Evolutionary conservation across 2,329 filamentous ascomycete genomes (phyloP).

Genomic region (Diaporthe citrichinensis): DNA sequence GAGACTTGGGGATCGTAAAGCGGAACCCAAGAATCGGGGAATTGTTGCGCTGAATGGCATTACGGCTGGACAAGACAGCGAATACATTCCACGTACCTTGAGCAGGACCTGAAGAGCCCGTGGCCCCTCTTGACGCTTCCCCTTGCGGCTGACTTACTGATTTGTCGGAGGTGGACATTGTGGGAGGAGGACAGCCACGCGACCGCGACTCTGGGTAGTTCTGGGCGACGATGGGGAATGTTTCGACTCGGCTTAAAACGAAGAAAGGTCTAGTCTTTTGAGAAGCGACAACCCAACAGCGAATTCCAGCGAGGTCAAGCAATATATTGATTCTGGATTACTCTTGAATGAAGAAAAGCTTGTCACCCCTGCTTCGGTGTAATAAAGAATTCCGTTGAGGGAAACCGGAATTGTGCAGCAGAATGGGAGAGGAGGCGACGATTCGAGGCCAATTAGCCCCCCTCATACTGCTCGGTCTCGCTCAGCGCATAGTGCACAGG

Average conservation of each 20-base stretch:
- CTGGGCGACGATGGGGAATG: slow-evolving; percentile 15
- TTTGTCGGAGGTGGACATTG: slow-evolving; percentile 32
- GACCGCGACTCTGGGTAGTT: background rate
- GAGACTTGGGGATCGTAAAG: slow-evolving; percentile 27
- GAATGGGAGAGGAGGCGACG: slow-evolving; percentile 23
- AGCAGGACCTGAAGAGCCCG: background rate
- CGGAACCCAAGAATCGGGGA: slow-evolving; percentile 14
- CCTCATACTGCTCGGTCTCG: slow-evolving; percentile 37
- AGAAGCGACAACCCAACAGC: background rate
- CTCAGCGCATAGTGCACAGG: slow-evolving; percentile 18
- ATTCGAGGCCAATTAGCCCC: slow-evolving; percentile 30
- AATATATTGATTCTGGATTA: slow-evolving; percentile 35
- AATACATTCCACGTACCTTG: slow-evolving; percentile 33
- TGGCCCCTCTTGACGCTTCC: background rate
- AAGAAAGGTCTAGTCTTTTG: background rate
- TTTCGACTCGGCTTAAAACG: slow-evolving; percentile 1
- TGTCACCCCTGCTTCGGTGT: slow-evolving; percentile 24
- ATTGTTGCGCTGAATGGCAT: background rate
- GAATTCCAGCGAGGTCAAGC: slow-evolving; percentile 21
- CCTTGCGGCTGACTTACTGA: slow-evolving; percentile 32
- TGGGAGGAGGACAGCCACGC: background rate
- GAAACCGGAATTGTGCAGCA: slow-evolving; percentile 25
- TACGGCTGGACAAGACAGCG: background rate
- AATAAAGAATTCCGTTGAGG: slow-evolving; percentile 10
- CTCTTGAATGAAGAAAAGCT: slow-evolving; percentile 9